phyloP scores from a whole-genome alignment of 2,329 filamentous ascomycete species.

The Pseudophaeomoniella oleicola region DNA sequence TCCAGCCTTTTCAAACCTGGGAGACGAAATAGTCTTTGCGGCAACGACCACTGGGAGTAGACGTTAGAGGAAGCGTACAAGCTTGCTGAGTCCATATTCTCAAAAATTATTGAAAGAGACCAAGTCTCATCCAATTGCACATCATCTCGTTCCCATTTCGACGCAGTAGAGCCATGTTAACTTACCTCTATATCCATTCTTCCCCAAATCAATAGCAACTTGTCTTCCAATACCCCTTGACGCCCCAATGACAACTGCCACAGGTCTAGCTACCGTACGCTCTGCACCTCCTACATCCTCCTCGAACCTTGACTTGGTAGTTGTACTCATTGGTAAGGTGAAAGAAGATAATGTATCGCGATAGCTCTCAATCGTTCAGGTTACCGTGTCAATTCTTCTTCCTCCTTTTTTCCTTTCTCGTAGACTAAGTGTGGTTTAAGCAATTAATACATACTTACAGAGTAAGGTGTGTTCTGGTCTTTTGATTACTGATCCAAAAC shows the following conservation, averaged over 20 bases:
- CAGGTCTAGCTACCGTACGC: slow-evolving; percentile 23
- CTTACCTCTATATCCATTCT: slow-evolving; percentile 53
- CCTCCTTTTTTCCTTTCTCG: no score
- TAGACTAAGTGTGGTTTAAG: no score
- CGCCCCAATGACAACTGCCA: slow-evolving; percentile 60
- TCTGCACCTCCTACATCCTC: not conserved
- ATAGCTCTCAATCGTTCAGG: not conserved
- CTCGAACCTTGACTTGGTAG: not conserved
- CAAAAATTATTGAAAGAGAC: not conserved
- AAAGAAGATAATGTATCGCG: not conserved
- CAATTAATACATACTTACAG: not conserved
- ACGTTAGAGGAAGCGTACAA: not conserved
- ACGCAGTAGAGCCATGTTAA: no score
- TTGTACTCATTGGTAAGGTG: not conserved
- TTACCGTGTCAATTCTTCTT: not conserved
- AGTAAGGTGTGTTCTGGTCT: no score
- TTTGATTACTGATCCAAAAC: no score
- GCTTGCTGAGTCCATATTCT: not conserved
- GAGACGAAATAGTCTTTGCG: slow-evolving; percentile 46
- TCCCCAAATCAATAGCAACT: slow-evolving; percentile 62
- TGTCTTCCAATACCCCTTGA: slow-evolving; percentile 71
- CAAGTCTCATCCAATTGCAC: no score
- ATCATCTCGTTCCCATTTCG: no score
- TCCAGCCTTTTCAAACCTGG: slow-evolving; percentile 39
- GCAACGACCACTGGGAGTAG: slow-evolving; percentile 52